Evolutionary conservation across 2,329 filamentous ascomycete genomes (phyloP).

Genomic region (Aschersonia sp.): DNA sequence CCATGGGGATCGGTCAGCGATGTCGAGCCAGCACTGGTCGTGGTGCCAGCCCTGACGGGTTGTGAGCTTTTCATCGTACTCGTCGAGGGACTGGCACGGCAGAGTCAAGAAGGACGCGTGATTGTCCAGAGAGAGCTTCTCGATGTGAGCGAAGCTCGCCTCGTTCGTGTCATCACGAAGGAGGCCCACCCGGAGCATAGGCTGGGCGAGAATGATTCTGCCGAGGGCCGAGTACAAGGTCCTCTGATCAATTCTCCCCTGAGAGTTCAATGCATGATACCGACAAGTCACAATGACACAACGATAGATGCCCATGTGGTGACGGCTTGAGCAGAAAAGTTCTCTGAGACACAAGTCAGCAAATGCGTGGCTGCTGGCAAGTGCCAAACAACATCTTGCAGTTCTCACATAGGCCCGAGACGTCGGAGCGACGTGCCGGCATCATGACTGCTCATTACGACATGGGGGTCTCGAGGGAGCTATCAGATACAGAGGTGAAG

Average conservation of each 20-base stretch:
- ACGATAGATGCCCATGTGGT: slow-evolving; percentile 30
- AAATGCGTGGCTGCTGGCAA: background rate
- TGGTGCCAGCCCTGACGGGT: slow-evolving; percentile 23
- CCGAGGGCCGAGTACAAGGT: slow-evolving; percentile 23
- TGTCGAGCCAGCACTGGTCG: slow-evolving; percentile 23
- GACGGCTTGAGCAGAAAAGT: slow-evolving; percentile 28
- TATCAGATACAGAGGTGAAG: background rate
- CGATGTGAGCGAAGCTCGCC: slow-evolving; percentile 28
- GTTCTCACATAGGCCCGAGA: background rate
- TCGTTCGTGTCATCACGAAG: slow-evolving; percentile 24
- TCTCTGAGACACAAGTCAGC: slow-evolving; percentile 19
- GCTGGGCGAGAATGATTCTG: slow-evolving; percentile 25
- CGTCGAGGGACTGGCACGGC: slow-evolving; percentile 7
- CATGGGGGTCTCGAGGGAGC: background rate
- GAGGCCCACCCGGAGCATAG: slow-evolving; percentile 34
- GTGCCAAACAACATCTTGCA: background rate
- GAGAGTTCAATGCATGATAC: slow-evolving; percentile 16
- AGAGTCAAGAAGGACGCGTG: slow-evolving; percentile 23
- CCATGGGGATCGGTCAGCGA: slow-evolving; percentile 30
- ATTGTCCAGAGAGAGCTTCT: slow-evolving; percentile 25
- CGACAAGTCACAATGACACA: slow-evolving; percentile 30
- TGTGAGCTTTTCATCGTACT: slow-evolving; percentile 17
- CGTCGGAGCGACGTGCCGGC: background rate
- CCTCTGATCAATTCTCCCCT: slow-evolving; percentile 2
- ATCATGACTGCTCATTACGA: background rate